Conservation (phyloP, 225 moss, liverwort and hornwort species). For the Physcomitrellopsis africana region DNA sequence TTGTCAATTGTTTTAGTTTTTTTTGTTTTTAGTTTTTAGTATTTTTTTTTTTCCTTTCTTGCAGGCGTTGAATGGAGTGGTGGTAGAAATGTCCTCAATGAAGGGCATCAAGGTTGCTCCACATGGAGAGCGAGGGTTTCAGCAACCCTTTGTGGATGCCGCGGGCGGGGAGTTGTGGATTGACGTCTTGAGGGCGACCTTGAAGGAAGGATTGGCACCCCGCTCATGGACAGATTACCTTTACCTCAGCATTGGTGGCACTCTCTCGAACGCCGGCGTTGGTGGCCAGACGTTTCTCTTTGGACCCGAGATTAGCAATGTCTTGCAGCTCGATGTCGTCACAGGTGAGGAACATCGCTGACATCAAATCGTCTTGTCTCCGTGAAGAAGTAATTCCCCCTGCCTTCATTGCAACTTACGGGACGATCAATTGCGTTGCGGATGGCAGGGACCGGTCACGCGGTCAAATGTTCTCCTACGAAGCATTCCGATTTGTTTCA, state of each 20-base stretch:
- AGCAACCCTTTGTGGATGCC: conserved; percentile 70
- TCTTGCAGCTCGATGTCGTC: conserved; percentile 71
- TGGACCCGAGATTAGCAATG: conserved; percentile 89
- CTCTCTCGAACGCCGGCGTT: conserved; percentile 84
- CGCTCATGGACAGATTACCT: conserved; percentile 87
- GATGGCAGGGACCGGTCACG: conserved; percentile 52
- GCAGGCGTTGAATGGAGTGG: conserved; percentile 66
- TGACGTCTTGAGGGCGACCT: conserved; percentile 62
- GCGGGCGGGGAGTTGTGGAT: conserved; percentile 81
- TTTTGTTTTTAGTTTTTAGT: not conserved
- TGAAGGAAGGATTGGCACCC: conserved; percentile 63
- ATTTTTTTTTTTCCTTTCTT: not conserved
- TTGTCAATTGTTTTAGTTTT: not conserved
- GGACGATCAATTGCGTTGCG: not conserved
- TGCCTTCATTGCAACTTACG: no score
- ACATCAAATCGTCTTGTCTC: not conserved
- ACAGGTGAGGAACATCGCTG: conserved; percentile 42
- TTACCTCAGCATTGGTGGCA: conserved; percentile 82
- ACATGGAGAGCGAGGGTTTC: conserved; percentile 31
- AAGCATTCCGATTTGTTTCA: conserved; percentile 57
- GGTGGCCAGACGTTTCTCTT: conserved; percentile 78
- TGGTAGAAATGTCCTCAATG: conserved; percentile 73
- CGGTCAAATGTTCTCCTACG: conserved; percentile 56
- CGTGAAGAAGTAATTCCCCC: no score
- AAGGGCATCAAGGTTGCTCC: conserved; percentile 55